Conservation (phyloP, 352 stramenopile species). For the Globisporangium orthogonon region DNA sequence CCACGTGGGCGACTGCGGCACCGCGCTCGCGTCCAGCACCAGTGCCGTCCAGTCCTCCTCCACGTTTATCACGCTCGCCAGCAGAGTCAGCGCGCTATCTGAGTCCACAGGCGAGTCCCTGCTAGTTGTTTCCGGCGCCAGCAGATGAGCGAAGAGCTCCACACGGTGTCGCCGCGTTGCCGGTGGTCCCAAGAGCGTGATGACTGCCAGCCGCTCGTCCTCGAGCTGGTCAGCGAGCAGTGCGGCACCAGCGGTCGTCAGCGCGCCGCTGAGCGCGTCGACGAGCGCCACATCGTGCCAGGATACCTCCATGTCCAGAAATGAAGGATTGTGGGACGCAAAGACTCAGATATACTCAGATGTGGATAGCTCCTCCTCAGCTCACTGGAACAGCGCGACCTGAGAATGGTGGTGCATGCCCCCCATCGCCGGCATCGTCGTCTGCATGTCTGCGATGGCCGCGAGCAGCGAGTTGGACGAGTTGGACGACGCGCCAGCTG, state of each 20-base stretch:
- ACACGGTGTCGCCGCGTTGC: constrained; percentile 19
- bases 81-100: constrained; percentile 23
- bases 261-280: constrained; percentile 21
- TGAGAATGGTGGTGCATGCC: constrained; percentile 6
- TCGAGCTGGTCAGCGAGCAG: constrained; percentile 34
- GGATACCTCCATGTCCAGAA: constrained; percentile 27
- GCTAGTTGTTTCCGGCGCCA: constrained; percentile 15
- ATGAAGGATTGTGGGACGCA: background rate
- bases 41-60: constrained; percentile 55
- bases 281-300: constrained; percentile 38
- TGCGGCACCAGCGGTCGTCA: constrained; percentile 24
- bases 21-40: constrained; percentile 30
- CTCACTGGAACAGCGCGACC: background rate
- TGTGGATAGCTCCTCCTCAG: background rate
- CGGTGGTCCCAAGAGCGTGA: constrained; percentile 34
- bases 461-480: constrained; percentile 7
- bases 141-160: constrained; percentile 24
- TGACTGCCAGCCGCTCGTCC: constrained; percentile 45
- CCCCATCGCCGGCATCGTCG: background rate
- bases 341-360: background rate
- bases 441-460: constrained; percentile 10
- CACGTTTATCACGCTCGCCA: constrained; percentile 31
- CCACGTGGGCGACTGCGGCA: background rate
- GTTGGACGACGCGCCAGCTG: background rate
- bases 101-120: background rate